Conservation (phyloP, 768 basidiomycete species). For the Tylopilus rubrobrunneus region DNA sequence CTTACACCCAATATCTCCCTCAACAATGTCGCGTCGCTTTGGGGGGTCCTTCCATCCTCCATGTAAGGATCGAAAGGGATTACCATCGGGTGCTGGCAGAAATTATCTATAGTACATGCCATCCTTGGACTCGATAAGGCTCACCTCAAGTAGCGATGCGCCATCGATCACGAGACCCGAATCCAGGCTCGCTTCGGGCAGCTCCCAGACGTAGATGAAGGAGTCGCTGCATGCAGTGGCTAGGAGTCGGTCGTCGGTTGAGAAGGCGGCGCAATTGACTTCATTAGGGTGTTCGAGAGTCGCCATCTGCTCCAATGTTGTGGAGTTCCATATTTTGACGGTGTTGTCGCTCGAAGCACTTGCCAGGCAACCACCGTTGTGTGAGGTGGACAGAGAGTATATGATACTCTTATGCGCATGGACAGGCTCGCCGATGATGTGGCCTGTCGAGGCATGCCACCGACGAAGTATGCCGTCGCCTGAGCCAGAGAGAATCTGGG, state of each 20-base stretch:
- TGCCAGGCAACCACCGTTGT: conserved; percentile 24
- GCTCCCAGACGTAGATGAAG: conserved; percentile 29
- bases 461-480: conserved; percentile 21
- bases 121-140: conserved; percentile 5
- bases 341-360: conserved; percentile 29
- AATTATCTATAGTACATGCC: conserved; percentile 2
- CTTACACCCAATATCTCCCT: conserved; percentile 19
- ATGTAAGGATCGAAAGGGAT: neutral
- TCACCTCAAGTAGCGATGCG: conserved; percentile 24
- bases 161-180: conserved; percentile 28
- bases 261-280: conserved; percentile 30
- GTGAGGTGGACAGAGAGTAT: conserved; percentile 26
- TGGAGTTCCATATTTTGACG: conserved; percentile 29
- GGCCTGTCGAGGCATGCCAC: conserved; percentile 23
- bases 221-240: conserved; percentile 32
- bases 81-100: conserved; percentile 11
- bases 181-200: conserved; percentile 26
- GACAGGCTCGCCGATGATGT: conserved; percentile 20
- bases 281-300: conserved; percentile 21
- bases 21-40: conserved; percentile 8
- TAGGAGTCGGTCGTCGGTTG: conserved; percentile 26
- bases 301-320: conserved; percentile 24
- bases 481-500: conserved; percentile 25
- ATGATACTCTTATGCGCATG: conserved; percentile 23
- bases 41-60: neutral